Conservation (phyloP, 2,329 filamentous ascomycete genomes). For the Graphiopsis chlorocephala region DNA sequence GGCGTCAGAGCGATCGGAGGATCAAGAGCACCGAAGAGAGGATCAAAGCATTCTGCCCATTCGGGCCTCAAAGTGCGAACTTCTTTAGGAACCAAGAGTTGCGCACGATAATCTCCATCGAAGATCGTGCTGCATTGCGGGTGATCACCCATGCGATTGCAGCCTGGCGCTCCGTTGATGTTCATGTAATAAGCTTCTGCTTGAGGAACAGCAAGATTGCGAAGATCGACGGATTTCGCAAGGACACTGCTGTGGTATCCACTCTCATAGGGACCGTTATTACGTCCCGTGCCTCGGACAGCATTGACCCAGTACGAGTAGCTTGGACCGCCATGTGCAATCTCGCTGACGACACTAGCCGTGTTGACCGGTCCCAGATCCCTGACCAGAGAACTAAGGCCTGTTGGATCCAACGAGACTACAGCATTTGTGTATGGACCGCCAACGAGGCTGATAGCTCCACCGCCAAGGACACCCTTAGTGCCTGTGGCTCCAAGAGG, state of each 20-base stretch:
- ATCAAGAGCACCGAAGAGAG: constrained; percentile 6
- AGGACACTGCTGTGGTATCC: not conserved
- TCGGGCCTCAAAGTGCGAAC: constrained; percentile 1
- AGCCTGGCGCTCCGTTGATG: constrained; percentile 12
- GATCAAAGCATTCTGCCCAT: constrained; percentile 7
- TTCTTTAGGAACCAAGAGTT: constrained; percentile 2
- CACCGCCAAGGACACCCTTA: not conserved
- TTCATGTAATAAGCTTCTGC: constrained; percentile 13
- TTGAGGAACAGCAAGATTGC: not conserved
- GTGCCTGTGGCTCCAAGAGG: not conserved
- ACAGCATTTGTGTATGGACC: constrained; percentile 2
- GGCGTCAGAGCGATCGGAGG: constrained; percentile 13
- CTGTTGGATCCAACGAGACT: constrained; percentile 4
- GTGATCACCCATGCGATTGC: constrained; percentile 11
- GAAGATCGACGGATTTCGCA: not conserved
- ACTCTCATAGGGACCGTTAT: not conserved
- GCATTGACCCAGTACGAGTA: constrained; percentile 9
- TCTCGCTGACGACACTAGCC: constrained; percentile 13
- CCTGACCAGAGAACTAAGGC: constrained; percentile 6
- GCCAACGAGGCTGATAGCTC: not conserved
- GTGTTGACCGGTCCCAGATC: constrained; percentile 14
- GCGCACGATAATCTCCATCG: constrained; percentile 10
- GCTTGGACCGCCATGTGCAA: constrained; percentile 11
- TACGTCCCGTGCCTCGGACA: not conserved
- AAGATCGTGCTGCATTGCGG: constrained; percentile 16